Evolutionary conservation across 495 filamentous ascomycete genomes (phyloP), one percentile per base, ranked within the genome.

Genomic region (Aspergillus cavernicola): DNA sequence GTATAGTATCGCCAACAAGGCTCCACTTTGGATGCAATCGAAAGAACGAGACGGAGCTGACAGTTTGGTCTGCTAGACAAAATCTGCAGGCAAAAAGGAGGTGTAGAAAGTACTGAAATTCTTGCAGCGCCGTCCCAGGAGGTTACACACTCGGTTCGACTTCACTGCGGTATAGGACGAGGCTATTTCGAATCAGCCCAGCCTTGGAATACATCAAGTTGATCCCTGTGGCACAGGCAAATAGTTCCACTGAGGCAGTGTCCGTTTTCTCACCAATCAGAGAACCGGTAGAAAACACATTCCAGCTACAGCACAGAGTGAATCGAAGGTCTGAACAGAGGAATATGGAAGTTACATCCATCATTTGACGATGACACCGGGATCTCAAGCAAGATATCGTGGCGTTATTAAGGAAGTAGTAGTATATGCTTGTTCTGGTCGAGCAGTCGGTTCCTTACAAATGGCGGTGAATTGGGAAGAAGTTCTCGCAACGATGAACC

Each of bases 381-480:
- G 24, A 12, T 16, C 33, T 28, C 9, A 28, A 28, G 16, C 13
- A 35, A 6, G 35, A 38, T 6, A 38, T 38, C 16, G 35, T 38
- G 35, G 35, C 35, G 35, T 16, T 38, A 38, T 16, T 38, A 38
- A 38, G 16, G 35, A 16, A 9, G 35, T 15, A 15, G 35, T 38
- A 16, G 35, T n/a, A 15, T 16, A 15, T 33, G 6, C 6, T 33
- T 3, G 7, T 32, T 45, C 15, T 45, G 10, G 13, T 26, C 26
- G 3, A 33, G 12, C 4, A n/a, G 6, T 13, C 6, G 31, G 36
- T n/a, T n/a, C n/a, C n/a, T 4, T 35, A 16, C 16, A 46, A 46
- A 46, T 46, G 18, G 45, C 45, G 45, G 46, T 50, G 43, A 32
- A 46, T 33, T 35, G 36, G 10, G 36, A n/a, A 39, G 3, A 20